Conservation (phyloP, 352 stramenopile species). For the Phytophthora cryptogea region DNA sequence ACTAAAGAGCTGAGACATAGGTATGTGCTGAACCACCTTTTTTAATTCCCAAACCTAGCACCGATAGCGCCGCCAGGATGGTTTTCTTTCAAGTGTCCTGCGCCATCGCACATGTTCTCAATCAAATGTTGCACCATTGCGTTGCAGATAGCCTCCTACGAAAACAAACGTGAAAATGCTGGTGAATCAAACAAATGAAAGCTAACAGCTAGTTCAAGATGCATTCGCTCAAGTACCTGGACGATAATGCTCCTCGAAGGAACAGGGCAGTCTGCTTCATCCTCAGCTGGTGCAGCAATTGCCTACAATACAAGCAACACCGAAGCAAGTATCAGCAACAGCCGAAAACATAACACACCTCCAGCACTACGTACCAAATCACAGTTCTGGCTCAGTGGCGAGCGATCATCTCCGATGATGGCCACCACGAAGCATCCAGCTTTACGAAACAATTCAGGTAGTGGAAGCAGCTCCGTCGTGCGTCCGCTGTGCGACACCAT, state of each 20-base stretch:
- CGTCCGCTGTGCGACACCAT: conserved; percentile 76
- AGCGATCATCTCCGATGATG: conserved; percentile 50
- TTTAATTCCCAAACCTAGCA: conserved; percentile 27
- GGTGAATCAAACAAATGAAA: neutral
- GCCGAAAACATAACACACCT: neutral
- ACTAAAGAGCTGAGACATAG: neutral
- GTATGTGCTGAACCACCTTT: neutral
- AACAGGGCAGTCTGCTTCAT: conserved; percentile 57
- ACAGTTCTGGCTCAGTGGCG: conserved; percentile 37
- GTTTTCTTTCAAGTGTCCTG: conserved; percentile 47
- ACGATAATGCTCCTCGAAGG: conserved; percentile 80
- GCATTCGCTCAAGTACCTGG: conserved; percentile 42
- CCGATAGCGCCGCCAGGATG: conserved; percentile 81
- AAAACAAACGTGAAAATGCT: conserved; percentile 1
- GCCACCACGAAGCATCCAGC: conserved; percentile 49
- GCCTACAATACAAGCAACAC: conserved; percentile 21
- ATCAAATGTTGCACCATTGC: conserved; percentile 71
- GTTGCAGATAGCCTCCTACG: conserved; percentile 75
- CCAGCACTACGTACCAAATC: conserved; percentile 38
- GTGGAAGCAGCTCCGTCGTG: conserved; percentile 59
- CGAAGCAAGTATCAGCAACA: neutral
- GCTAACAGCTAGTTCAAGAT: neutral
- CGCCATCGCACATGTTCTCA: conserved; percentile 33
- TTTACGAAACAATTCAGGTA: conserved; percentile 52
- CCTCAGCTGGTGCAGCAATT: conserved; percentile 49